Evolutionary conservation across 139 green algal genomes (phyloP).

Genomic region (Chlamydomonas sp.): DNA sequence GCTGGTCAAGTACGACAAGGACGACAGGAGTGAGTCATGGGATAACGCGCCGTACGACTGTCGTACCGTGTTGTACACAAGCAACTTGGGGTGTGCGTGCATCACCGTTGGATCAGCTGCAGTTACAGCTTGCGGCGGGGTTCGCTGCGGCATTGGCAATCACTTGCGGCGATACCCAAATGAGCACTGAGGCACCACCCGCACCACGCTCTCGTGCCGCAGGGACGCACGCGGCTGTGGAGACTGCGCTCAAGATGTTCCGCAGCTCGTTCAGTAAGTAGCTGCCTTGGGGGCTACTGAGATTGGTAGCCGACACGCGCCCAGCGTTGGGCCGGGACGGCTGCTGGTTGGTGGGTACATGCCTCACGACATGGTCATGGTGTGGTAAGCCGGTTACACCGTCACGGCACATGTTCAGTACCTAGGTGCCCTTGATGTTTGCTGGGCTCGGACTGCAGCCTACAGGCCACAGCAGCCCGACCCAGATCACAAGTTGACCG

Average conservation of each 20-base stretch:
- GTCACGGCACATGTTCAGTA: no score
- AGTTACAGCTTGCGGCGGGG: not conserved
- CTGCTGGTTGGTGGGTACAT: no score
- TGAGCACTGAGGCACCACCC: not conserved
- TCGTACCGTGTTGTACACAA: no score
- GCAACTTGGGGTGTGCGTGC: constrained; percentile 11
- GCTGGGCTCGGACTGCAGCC: no score
- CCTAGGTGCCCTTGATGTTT: no score
- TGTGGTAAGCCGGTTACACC: no score
- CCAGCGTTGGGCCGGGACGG: no score
- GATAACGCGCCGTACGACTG: not conserved
- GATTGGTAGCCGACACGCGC: no score
- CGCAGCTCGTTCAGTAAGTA: constrained; percentile 61
- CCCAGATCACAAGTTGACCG: no score
- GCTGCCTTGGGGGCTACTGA: not conserved
- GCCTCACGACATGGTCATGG: no score
- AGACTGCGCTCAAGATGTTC: constrained; percentile 60
- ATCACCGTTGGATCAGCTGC: not conserved
- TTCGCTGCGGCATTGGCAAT: not conserved
- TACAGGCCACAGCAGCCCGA: no score
- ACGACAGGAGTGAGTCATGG: constrained; percentile 16
- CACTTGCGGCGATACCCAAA: not conserved
- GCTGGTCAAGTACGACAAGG: constrained; percentile 37
- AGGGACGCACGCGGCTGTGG: constrained; percentile 48
- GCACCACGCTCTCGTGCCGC: constrained; percentile 9